A percentile compares a stretch with the other conserved stretches of the same genome.
phyloP scores from a whole-genome alignment of 2,329 filamentous ascomycete genomes.

The Nemania serpens region DNA sequence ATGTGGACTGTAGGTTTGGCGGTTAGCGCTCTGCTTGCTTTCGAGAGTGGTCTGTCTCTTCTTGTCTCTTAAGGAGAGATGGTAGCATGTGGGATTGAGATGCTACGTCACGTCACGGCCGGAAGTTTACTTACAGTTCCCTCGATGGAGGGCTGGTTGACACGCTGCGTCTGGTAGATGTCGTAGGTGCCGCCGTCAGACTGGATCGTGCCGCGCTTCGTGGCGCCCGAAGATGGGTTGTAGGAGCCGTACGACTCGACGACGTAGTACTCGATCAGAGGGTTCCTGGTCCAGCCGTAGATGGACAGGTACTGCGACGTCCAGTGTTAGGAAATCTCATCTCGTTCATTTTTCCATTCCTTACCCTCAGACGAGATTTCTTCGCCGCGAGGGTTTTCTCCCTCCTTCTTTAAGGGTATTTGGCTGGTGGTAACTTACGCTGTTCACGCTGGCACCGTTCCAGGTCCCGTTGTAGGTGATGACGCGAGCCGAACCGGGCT shows the following conservation, averaged over 20 bases:
- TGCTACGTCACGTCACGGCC: too few species aligned
- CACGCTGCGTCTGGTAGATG: conserved; percentile 43
- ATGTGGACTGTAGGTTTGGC: conserved; percentile 42
- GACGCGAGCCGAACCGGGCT: conserved; percentile 40
- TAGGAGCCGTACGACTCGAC: conserved; percentile 45
- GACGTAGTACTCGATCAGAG: conserved; percentile 48
- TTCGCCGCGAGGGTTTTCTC: too few species aligned
- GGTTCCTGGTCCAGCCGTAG: conserved; percentile 47
- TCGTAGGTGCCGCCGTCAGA: conserved; percentile 44
- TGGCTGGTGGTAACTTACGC: conserved; percentile 26
- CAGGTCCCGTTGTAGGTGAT: conserved; percentile 42
- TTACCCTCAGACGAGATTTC: too few species aligned
- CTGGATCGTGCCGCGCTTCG: conserved; percentile 39
- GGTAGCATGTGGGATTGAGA: neutral
- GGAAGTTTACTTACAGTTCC: conserved; percentile 42
- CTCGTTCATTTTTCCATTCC: neutral
- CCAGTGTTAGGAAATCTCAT: neutral
- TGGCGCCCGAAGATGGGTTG: conserved; percentile 41
- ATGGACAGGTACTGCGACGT: conserved; percentile 45
- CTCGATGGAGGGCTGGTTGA: conserved; percentile 51
- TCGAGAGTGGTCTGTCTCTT: neutral
- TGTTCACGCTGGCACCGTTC: conserved; percentile 44
- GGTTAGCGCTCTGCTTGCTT: neutral
- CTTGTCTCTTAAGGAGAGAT: neutral
- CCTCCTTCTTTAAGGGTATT: neutral